These are phyloP conservation scores for Pinus albicaulis DNA, from an alignment of 75 land plant species.

Conservation along the genomic window DNA sequence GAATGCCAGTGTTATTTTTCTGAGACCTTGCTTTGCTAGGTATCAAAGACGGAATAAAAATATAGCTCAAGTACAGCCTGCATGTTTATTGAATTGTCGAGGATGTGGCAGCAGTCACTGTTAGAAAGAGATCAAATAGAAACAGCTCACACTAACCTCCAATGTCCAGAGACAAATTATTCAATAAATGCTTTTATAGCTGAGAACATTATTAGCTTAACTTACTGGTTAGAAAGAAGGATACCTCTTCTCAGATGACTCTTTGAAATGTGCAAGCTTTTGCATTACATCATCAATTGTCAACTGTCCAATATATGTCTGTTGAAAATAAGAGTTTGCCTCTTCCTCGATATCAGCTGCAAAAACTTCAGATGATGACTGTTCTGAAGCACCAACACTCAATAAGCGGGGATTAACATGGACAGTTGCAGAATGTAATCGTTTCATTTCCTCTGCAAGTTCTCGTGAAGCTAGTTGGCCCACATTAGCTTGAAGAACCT, in stretches of 20 bases:
- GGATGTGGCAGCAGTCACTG: background rate
- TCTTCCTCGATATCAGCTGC: constrained; percentile 79
- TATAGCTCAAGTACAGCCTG: no score
- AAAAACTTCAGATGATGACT: constrained; percentile 45
- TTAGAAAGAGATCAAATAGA: background rate
- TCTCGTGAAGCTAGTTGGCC: constrained; percentile 42
- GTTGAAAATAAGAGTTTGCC: constrained; percentile 87
- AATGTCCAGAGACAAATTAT: background rate
- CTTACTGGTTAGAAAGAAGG: background rate
- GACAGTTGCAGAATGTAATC: constrained; percentile 30
- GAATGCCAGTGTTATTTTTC: background rate
- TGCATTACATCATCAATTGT: constrained; percentile 70
- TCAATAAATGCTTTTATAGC: background rate
- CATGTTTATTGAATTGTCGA: background rate
- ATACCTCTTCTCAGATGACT: constrained; percentile 64
- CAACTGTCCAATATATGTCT: constrained; percentile 68
- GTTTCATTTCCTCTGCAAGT: constrained; percentile 65
- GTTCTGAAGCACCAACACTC: constrained; percentile 46
- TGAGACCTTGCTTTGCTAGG: background rate
- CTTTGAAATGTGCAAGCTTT: constrained; percentile 79
- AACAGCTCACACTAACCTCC: background rate
- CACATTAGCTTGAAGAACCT: constrained; percentile 71
- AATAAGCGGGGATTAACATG: constrained; percentile 34
- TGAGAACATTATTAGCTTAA: no score
- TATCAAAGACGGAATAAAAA: background rate